Evolutionary conservation across 2,329 filamentous ascomycete species (phyloP), one percentile per base, ranked within the genome.

Genomic region (Pyricularia grisea): DNA sequence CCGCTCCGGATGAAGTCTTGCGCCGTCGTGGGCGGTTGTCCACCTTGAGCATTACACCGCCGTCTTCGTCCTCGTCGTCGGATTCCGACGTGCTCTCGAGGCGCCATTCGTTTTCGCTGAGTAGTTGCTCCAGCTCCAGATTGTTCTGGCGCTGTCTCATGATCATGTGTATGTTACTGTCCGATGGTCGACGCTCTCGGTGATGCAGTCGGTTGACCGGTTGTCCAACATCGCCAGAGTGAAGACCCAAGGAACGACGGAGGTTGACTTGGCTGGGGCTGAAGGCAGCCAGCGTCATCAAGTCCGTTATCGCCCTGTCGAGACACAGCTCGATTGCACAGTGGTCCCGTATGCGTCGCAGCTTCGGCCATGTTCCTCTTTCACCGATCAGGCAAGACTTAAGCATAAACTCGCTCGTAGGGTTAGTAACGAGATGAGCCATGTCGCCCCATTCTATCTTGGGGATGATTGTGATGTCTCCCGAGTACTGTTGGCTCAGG

Each of bases 391-490:
- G 81, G 74, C 91, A 91, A 10, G 92, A 90, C 65, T 90, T 85
- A 5, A 90, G 78, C 92, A 98, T 97, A 76, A 97, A 98, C 4
- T 94, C 92, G 0, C 88, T 81, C 0, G 91, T 93, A 1, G 94
- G 94, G 70, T 98, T 98, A 71, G 86, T 90, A 64, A 98, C 82
- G 72, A 74, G 73, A 68, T 72, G 73, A 66, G 73, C 72, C 66
- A 74, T 23, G 66, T 67, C 66, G 50, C 61, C 28, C 28, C 58
- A 67, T 4, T 86, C 86, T 70, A 97, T 90, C 68, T 93, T 88
- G 0, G 94, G 94, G 36, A 97, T 67, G 68, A 98, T 97, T 64
- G 93, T 98, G 76, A 98, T 97, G 78, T 98, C 94, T 7, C 94
- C 94, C 2, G 92, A 94, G 75, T 98, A 98, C 72, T 91, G 92